Evolutionary conservation across 306 rosid species (phyloP).

Genomic region (Astragalus glycyphyllos): DNA sequence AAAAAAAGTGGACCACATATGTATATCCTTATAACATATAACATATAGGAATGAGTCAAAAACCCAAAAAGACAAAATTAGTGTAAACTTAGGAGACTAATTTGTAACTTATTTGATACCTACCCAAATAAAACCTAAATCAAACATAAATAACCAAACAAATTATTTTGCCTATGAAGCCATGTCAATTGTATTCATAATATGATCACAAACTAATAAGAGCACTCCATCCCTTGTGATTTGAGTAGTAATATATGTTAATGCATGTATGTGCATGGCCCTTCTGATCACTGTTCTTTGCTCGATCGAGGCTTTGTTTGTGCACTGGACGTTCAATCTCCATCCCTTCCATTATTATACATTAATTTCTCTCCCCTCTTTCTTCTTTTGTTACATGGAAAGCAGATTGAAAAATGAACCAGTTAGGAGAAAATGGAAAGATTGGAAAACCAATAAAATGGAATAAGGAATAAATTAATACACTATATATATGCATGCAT

Average conservation of each 20-base stretch:
- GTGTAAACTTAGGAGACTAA: no score
- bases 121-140: no score
- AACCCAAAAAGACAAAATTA: no score
- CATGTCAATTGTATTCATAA: constrained; percentile 4
- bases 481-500: constrained; percentile 29
- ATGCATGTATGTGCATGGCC: constrained; percentile 43
- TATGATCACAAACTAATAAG: background rate
- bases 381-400: constrained; percentile 38
- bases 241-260: no score
- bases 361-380: constrained; percentile 7
- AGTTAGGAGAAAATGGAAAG: constrained; percentile 34
- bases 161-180: no score
- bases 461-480: constrained; percentile 10
- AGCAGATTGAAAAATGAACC: constrained; percentile 28
- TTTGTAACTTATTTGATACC: no score
- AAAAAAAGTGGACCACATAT: no score
- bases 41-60: no score
- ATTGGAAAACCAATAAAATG: constrained; percentile 24
- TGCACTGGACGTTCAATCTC: constrained; percentile 34
- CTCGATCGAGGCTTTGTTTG: constrained; percentile 40
- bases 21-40: no score
- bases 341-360: background rate
- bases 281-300: constrained; percentile 37
- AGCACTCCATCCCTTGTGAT: no score
- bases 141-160: no score